These are phyloP conservation scores for Ceratobasidium sp. DNA, from an alignment of 1,284 basidiomycete genomes.

Conservation along the genomic window DNA sequence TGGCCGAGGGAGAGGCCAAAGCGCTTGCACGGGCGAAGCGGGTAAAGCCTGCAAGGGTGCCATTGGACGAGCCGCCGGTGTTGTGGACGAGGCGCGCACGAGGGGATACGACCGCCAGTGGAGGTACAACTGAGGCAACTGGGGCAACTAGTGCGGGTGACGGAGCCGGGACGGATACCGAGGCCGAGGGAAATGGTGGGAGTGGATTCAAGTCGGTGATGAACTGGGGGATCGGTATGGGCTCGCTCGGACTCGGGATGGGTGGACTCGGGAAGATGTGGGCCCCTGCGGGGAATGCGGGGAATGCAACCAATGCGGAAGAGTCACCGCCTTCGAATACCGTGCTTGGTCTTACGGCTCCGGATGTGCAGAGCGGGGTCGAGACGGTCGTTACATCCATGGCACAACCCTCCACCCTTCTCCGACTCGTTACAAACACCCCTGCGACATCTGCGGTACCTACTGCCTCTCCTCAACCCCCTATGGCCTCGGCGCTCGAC, in stretches of 20 bases:
- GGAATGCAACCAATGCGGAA: background rate
- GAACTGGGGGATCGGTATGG: conserved; percentile 41
- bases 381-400: conserved; percentile 73
- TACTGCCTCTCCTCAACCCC: conserved; percentile 61
- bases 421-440: conserved; percentile 34
- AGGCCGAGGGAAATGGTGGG: conserved; percentile 16
- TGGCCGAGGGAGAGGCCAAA: conserved; percentile 91
- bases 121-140: background rate
- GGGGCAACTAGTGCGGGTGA: conserved; percentile 27
- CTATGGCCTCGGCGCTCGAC: conserved; percentile 82
- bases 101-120: conserved; percentile 71
- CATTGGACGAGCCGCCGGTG: conserved; percentile 91
- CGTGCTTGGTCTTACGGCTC: conserved; percentile 27
- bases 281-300: conserved; percentile 38
- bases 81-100: conserved; percentile 73
- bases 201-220: conserved; percentile 19
- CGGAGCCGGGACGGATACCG: conserved; percentile 54
- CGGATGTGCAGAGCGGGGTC: conserved; percentile 38
- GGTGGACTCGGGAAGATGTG: conserved; percentile 35
- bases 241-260: conserved; percentile 41
- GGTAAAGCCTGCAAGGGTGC: conserved; percentile 85
- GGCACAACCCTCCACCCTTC: conserved; percentile 52
- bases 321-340: background rate
- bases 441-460: conserved; percentile 60
- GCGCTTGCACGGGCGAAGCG: conserved; percentile 86